phyloP scores from a whole-genome alignment of 257 asterid genomes.

The Solanum acaule region DNA sequence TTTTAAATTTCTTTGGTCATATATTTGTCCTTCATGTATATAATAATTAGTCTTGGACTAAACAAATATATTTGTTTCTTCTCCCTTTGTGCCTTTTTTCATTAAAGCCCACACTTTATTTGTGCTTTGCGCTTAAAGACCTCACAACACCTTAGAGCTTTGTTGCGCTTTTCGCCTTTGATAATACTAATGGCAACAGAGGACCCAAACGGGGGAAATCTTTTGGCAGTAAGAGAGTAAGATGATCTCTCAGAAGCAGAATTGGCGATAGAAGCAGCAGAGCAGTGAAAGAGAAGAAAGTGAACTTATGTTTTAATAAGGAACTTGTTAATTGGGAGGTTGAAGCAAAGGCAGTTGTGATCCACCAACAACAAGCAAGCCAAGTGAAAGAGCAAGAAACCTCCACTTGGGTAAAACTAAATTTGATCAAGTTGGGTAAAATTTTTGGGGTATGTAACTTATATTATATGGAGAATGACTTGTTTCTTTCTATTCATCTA shows the following conservation, averaged over 20 bases:
- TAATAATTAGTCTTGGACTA: no score
- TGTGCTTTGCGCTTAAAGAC: no score
- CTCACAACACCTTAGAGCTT: background rate
- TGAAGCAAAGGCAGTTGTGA: background rate
- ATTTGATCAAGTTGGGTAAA: background rate
- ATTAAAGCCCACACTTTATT: no score
- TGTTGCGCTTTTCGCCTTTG: background rate
- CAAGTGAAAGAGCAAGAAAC: background rate
- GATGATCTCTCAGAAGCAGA: background rate
- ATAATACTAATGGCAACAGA: background rate
- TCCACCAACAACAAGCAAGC: background rate
- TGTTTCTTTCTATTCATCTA: no score
- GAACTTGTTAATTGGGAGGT: background rate
- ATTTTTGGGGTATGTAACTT: background rate
- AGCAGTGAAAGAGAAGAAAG: background rate
- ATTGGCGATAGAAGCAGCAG: background rate
- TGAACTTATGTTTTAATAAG: background rate
- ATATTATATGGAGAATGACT: no score
- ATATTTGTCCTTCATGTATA: no score
- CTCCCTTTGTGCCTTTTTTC: no score
- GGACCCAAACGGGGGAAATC: background rate
- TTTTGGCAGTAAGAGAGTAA: background rate
- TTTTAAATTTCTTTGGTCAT: no score
- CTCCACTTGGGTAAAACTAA: background rate
- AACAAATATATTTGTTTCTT: no score